Conservation (phyloP, 345 rosid genomes). For the Boechera retrofracta region DNA sequence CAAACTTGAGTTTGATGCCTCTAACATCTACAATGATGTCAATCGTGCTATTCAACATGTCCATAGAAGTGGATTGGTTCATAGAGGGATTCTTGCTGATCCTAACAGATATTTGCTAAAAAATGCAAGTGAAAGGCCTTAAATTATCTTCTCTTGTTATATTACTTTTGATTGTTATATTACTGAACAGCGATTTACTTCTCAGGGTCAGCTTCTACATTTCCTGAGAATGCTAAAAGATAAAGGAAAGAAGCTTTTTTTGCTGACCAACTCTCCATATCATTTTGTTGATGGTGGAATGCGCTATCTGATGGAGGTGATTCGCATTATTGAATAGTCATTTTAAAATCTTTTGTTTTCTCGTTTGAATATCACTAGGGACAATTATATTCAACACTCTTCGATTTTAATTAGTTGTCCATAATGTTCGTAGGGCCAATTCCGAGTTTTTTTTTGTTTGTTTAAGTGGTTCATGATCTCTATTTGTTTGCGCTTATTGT, state of each 20-base stretch:
- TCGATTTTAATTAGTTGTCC: neutral
- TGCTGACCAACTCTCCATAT: conserved; percentile 93
- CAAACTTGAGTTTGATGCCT: conserved; percentile 90
- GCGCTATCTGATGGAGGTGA: conserved; percentile 91
- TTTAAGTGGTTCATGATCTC: conserved; percentile 30
- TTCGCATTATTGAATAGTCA: conserved; percentile 26
- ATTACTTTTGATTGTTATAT: conserved; percentile 1
- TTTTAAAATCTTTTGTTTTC: neutral
- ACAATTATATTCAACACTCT: neutral
- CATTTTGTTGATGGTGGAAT: conserved; percentile 97
- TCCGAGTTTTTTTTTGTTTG: neutral
- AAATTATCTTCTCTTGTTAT: neutral
- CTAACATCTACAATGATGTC: conserved; percentile 94
- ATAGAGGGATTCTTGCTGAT: conserved; percentile 85
- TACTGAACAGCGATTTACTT: conserved; percentile 24
- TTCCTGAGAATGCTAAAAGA: conserved; percentile 80
- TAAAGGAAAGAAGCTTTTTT: conserved; percentile 92
- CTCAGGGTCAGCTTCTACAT: conserved; percentile 65
- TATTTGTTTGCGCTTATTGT: conserved; percentile 9
- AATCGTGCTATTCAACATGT: conserved; percentile 94
- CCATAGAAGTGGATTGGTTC: conserved; percentile 90
- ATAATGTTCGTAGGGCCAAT: neutral
- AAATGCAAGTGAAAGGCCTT: conserved; percentile 69
- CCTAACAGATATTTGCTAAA: conserved; percentile 81
- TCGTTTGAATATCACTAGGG: neutral